Evolutionary conservation across 78 protist genomes (phyloP), one percentile per base, ranked within the genome.

Genomic region (Emiliania huxleyi): DNA sequence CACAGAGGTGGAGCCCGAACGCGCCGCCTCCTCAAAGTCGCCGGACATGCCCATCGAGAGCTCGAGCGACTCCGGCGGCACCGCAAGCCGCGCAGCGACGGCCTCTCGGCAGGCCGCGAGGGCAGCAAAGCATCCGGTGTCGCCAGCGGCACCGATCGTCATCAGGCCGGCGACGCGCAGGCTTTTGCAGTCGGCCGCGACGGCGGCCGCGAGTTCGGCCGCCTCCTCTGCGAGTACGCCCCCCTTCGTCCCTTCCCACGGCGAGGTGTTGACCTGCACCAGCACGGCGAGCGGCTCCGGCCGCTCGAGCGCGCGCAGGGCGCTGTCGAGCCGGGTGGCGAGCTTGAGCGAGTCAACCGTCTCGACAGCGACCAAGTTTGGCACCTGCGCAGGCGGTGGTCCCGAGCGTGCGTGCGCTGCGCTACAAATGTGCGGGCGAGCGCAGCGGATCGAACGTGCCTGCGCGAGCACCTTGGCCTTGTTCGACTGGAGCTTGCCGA

Each of bases 401-500:
- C n/a, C n/a, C n/a, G n/a, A n/a, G n/a, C n/a, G n/a, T n/a, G n/a
- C n/a, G n/a, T n/a, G n/a, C n/a, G n/a, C n/a, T n/a, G n/a, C n/a
- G n/a, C n/a, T n/a, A n/a, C n/a, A n/a, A n/a, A n/a, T n/a, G n/a
- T n/a, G n/a, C n/a, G n/a, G n/a, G n/a, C n/a, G n/a, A n/a, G n/a
- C n/a, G n/a, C n/a, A n/a, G n/a, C n/a, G n/a, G n/a, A n/a, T n/a
- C n/a, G n/a, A n/a, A n/a, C n/a, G n/a, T n/a, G n/a, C n/a, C 12
- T 79, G 2, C 23, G 85, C 94, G 33, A 95, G 49, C 0, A 8
- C 33, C 48, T 69, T 77, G 46, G 69, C 71, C 84, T 97, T 97
- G 95, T 96, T 96, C 49, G 94, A 52, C 87, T 97, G 98, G n/a
- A 97, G 79, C 33, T 71, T 95, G 69, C 98, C 98, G 73, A 97